Conservation (phyloP, 2,329 filamentous ascomycete genomes). For the Colletotrichum lupini region DNA sequence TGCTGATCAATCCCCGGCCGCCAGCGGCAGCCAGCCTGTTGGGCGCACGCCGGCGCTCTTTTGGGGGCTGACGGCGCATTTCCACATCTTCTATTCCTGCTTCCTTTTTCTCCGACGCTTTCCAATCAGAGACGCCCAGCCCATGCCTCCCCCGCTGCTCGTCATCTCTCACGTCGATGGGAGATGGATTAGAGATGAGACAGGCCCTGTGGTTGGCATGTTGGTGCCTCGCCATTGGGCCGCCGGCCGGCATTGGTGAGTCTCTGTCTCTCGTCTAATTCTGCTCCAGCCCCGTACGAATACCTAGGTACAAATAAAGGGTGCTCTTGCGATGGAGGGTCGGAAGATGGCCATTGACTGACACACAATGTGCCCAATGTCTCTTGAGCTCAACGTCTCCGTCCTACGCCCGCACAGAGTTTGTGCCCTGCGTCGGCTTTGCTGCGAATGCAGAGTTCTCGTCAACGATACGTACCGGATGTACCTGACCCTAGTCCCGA, state of each 20-base stretch:
- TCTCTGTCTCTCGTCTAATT: constrained; percentile 6
- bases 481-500: constrained; percentile 25
- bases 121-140: constrained; percentile 21
- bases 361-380: background rate
- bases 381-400: background rate
- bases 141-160: constrained; percentile 26
- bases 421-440: background rate
- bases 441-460: background rate
- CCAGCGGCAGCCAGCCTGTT: background rate
- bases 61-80: constrained; percentile 26
- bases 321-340: constrained; percentile 20
- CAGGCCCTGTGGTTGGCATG: constrained; percentile 17
- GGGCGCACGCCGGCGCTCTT: background rate
- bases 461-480: constrained; percentile 8
- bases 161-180: constrained; percentile 24
- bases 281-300: background rate
- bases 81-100: constrained; percentile 30
- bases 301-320: background rate
- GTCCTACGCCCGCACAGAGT: background rate
- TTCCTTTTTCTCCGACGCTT: constrained; percentile 33
- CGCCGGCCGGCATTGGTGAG: constrained; percentile 16
- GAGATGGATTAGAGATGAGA: constrained; percentile 33
- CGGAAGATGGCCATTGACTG: constrained; percentile 1
- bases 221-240: constrained; percentile 1
- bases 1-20: background rate